Base-by-base conservation (phyloP, 257 asterid species). In the Ilex asprella region DNA sequence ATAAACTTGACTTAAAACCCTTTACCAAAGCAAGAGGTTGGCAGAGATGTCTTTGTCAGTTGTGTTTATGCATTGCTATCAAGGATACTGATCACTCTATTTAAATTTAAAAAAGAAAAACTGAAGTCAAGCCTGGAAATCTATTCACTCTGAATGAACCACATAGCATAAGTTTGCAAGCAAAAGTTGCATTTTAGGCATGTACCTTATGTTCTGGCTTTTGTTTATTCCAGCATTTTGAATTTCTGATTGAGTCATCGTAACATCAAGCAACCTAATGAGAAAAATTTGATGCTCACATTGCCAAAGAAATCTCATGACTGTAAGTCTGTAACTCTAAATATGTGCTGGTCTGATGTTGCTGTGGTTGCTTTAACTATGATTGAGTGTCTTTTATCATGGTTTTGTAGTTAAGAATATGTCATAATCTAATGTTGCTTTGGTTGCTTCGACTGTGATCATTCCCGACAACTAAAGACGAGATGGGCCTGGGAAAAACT, bases 401-500 rank as follows among this genome's bases (percentile, higher is more conserved):
- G 14, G 71, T 27, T 68, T 46, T 67, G 58, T 62, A 30, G 47
- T 63, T 44, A 70, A 64, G 67, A 47, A 61, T 69, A 67, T 81
- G 64, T 21, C 27, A 21, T 21, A 21, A 21, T 21, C 27, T 21
- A 21, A 79, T 69, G 59, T 59, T 35, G 61, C 44, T 68, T 64
- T 68, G 58, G 56, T 67, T 70, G 41, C 67, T 67, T 75, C 53
- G 75, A 46, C 67, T 71, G 60, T 67, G 62, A 31, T 69, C 69
- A 71, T 61, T 63, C 53, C 63, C 77, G 53, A 29, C 43, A 61
- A 70, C 59, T 76, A 64, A 74, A 92, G 99, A 92, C 73, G 99
- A 92, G 81, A 92, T 92, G 97, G 99, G 99, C 61, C 81, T 92
- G 67, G 99, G 99, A 56, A 92, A 92, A 82, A 92, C 99, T 57